Evolutionary conservation across 352 stramenopile species (phyloP), one percentile per base, ranked within the genome.

Genomic region (Phytophthora tentaculata): DNA sequence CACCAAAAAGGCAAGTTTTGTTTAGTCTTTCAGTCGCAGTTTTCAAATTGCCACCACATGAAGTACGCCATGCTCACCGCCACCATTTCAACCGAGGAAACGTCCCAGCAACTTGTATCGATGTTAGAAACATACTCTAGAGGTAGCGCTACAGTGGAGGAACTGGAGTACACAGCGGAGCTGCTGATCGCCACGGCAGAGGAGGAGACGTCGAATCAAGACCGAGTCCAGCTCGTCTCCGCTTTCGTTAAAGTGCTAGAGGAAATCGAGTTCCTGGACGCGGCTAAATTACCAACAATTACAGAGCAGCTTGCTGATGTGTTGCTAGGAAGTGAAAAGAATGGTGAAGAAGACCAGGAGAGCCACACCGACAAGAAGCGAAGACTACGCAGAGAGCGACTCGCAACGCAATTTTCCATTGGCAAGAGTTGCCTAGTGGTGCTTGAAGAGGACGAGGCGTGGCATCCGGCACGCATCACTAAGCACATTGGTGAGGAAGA

Each of bases 121-220:
- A 23, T 85, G 14, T 44, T 86, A 20, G 14, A 63, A 44, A 61
- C 47, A 0, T 75, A 74, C 56, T 47, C 64, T 24, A 28, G 54
- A 35, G 61, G 58, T 8, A 45, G 56, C 3, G 60, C 69, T 52
- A 39, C 52, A 24, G 10, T 45, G 1, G 81, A 84, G 26, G 80
- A 91, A 66, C 44, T 92, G 16, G 84, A 90, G 53, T 95, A 86
- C 60, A 79, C 88, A 32, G 78, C 71, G 0, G 86, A 90, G 75
- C 67, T 93, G 24, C 48, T 95, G 49, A 57, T 90, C 3, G 84
- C 79, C 17, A 77, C 64, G 50, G 64, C 50, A 8, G 74, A 87
- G 22, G 83, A 91, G 16, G 69, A 75, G 20, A 49, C 28, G 9
- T 8, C 39, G 13, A 45, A 22, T 52, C 49, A 53, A 1, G 61